A percentile compares a stretch with the other conserved stretches of the same genome.
phyloP scores from a whole-genome alignment of 495 filamentous ascomycete genomes.

The Xylaria sp. region DNA sequence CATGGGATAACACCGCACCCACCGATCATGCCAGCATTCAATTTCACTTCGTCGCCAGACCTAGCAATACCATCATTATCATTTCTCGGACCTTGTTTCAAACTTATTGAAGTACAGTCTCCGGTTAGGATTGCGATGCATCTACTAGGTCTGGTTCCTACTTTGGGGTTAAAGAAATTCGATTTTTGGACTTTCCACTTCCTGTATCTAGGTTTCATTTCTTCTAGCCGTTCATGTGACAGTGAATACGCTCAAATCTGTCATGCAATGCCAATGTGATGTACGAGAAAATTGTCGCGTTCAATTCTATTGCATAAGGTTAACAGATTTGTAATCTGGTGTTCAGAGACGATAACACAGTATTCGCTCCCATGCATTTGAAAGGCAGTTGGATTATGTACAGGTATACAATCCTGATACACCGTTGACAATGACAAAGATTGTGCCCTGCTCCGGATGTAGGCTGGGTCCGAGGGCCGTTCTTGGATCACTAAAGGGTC shows the following conservation, averaged over 20 bases:
- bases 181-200: conserved; percentile 21
- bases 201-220: conserved; percentile 23
- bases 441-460: background rate
- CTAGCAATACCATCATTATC: conserved; percentile 28
- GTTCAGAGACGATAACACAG: too few relatives aligned
- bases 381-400: background rate
- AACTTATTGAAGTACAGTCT: conserved; percentile 55
- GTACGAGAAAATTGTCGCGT: background rate
- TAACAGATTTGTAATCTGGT: too few relatives aligned
- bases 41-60: conserved; percentile 39
- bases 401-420: background rate
- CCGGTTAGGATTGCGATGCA: conserved; percentile 17
- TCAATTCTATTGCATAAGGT: too few relatives aligned
- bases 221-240: conserved; percentile 18
- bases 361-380: background rate
- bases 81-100: conserved; percentile 51
- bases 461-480: background rate
- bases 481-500: background rate
- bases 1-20: conserved; percentile 28
- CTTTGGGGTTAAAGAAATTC: conserved; percentile 27
- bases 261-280: background rate
- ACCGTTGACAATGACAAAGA: background rate
- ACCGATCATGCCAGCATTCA: conserved; percentile 30
- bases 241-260: conserved; percentile 16
- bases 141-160: conserved; percentile 31